Evolutionary conservation across 768 basidiomycete species (phyloP).

Genomic region (Strobilomyces echinocephalus): DNA sequence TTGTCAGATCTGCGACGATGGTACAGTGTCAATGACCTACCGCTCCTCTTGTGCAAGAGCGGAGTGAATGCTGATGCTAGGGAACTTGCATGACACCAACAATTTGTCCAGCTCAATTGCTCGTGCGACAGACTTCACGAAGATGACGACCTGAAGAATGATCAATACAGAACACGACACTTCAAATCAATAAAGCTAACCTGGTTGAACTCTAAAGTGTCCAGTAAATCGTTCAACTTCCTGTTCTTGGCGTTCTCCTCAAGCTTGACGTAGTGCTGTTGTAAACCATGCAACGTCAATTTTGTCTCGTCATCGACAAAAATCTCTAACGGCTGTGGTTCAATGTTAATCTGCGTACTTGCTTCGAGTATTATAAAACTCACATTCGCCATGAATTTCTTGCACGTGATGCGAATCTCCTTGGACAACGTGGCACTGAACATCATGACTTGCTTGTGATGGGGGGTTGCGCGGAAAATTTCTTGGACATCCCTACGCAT

Average conservation of each 20-base stretch:
- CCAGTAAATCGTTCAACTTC: slow-evolving; percentile 92
- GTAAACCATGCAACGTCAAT: slow-evolving; percentile 93
- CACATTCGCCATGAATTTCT: slow-evolving; percentile 99
- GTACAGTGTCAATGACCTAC: slow-evolving; percentile 42
- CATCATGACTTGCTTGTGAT: slow-evolving; percentile 99
- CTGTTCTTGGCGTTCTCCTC: slow-evolving; percentile 95
- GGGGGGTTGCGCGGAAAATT: slow-evolving; percentile 97
- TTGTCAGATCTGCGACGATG: slow-evolving; percentile 1
- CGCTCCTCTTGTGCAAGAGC: slow-evolving; percentile 93
- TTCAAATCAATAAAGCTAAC: slow-evolving; percentile 35
- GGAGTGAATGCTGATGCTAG: slow-evolving; percentile 95
- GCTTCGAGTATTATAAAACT: slow-evolving; percentile 27
- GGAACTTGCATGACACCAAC: slow-evolving; percentile 96
- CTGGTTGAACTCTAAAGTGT: slow-evolving; percentile 97
- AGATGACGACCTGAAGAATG: slow-evolving; percentile 83
- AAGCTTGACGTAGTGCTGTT: slow-evolving; percentile 97
- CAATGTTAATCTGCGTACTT: not conserved
- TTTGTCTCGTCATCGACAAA: slow-evolving; percentile 99
- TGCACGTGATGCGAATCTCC: slow-evolving; percentile 96
- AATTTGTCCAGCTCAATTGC: slow-evolving; percentile 96
- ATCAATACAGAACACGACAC: not conserved
- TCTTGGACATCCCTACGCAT: slow-evolving; percentile 99
- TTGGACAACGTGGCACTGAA: slow-evolving; percentile 98
- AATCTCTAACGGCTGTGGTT: slow-evolving; percentile 89
- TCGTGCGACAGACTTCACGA: slow-evolving; percentile 96